Base-by-base conservation (phyloP, 768 basidiomycete genomes). In the Leccinellum rugosiceps region DNA sequence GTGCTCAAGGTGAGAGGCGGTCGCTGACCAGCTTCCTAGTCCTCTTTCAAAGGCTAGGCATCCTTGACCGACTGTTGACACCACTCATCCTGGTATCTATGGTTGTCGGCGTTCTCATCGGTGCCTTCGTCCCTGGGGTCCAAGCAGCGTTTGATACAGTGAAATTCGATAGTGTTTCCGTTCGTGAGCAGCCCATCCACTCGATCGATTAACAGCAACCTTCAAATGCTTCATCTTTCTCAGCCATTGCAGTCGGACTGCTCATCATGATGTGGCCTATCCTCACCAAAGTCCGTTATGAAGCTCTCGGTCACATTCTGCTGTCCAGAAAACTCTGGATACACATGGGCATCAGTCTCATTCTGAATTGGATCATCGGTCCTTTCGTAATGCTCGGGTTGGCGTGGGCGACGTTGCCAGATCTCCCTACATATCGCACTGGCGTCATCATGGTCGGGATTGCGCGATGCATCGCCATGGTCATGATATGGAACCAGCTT, bases 251-350 rank as follows among this genome's bases (percentile, higher is more conserved):
- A 15, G 77, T 92, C 43, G 92, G 91, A 1, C 81, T 94, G 35
- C 81, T 93, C 17, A 75, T 92, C 52, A 94, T 94, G 84, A 93
- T 93, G 88, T 92, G 89, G 88, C 92, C 90, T 2, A 80, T 86
- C 35, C 79, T 87, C 53, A 83, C 85, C 46, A 86, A 85, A 72
- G 86, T 92, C 10, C 86, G 87, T 65, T 93, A 90, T 68, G 92
- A 93, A 68, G 68, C 74, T 1, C 78, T 94, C 1, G 85, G 85
- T 0, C 57, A 66, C 10, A 69, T 90, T 28, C 80, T 92, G 60
- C 67, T 72, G 2, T 79, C 83, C 1, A 70, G 68, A 21, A 62
- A 66, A 1, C 71, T 92, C 8, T 91, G 87, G 86, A 70, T 78
- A 17, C 91, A 94, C 63, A 76, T 92, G 58, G 72, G 71, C 6